Base-by-base conservation (phyloP, 139 green algal species). In the Mychonastes homosphaera region DNA sequence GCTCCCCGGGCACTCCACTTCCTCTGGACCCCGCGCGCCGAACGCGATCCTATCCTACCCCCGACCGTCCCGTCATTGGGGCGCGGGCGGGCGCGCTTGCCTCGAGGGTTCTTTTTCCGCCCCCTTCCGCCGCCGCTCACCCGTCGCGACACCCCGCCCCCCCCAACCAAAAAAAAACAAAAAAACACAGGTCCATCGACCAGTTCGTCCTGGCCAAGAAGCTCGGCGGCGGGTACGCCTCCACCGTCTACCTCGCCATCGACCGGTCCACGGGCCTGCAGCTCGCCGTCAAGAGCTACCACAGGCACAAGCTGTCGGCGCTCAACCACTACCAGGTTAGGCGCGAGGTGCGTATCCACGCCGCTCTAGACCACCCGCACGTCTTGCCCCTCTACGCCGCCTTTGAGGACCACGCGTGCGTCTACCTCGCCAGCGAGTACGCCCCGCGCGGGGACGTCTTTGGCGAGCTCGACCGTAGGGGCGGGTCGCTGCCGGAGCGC, bases 311-410 rank as follows among this genome's bases (percentile, higher is more conserved):
- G 29, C 71, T 82, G 5, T 66, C 50, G 7, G 65, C 75, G 55
- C 62, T 82, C 18, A 79, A 82, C 50, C 64, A 73, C 45, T 79
- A 72, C 53, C 74, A 81, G 30, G 70, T 81, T 13, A 56, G 62
- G 2, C 56, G 77, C 16, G 77, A 84, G 59, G 77, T 84, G 33
- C 51, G 57, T 2, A 80, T 84, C 15, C 77, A 84, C 43, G 53
- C 23, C 23, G 41, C 29, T 2, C 34, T 84, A 29, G 59, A 78
- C 43, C 77, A 84, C 61, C 69, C 71, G 29, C 54, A 82, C 46
- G 78, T 84, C 33, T 63, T 84, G 16, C 46, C 65, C 28, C 35
- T 84, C 70, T 81, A 70, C 57, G 70, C 75, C 13, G 70, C 75
- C 12, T 82, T 82, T 53, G 75, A 82, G 34, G 75, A 82, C 36